phyloP scores from a whole-genome alignment of 352 stramenopile species.

The Phytophthora macrochlamydospora region DNA sequence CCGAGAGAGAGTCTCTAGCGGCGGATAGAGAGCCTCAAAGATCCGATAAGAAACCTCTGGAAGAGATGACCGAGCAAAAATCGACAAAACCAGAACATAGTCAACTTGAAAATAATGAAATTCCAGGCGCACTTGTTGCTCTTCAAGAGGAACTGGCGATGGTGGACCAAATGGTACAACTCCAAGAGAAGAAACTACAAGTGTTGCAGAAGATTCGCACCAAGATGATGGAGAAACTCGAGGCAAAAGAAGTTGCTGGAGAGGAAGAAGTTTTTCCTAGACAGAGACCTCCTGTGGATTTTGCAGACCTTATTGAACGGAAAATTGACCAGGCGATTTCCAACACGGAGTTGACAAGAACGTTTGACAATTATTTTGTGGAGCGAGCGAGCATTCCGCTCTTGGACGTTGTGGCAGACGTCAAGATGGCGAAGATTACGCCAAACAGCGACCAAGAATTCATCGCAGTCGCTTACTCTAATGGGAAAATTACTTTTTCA shows the following conservation, averaged over 20 bases:
- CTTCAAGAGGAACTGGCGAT: conserved; percentile 35
- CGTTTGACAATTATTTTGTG: conserved; percentile 58
- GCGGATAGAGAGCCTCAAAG: not conserved
- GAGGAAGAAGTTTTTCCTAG: conserved; percentile 5
- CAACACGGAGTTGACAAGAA: not conserved
- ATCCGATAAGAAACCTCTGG: no score
- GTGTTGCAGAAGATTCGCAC: conserved; percentile 36
- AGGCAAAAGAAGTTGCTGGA: not conserved
- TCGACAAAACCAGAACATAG: not conserved
- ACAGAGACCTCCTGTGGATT: not conserved
- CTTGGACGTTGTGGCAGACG: conserved; percentile 27
- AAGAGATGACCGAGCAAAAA: no score
- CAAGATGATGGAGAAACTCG: conserved; percentile 15
- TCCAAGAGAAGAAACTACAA: conserved; percentile 49
- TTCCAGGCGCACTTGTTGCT: conserved; percentile 7
- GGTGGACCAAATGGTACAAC: conserved; percentile 45
- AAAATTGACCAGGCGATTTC: conserved; percentile 23
- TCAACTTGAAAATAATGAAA: not conserved
- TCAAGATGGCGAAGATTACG: conserved; percentile 52
- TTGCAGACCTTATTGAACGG: conserved; percentile 21
- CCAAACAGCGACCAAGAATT: conserved; percentile 33
- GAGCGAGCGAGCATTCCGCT: conserved; percentile 21
- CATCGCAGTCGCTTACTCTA: conserved; percentile 33
- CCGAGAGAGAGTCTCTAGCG: not conserved
- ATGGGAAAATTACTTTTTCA: conserved; percentile 38